phyloP scores from a whole-genome alignment of 768 basidiomycete species.

The Tephrocybe sp. region DNA sequence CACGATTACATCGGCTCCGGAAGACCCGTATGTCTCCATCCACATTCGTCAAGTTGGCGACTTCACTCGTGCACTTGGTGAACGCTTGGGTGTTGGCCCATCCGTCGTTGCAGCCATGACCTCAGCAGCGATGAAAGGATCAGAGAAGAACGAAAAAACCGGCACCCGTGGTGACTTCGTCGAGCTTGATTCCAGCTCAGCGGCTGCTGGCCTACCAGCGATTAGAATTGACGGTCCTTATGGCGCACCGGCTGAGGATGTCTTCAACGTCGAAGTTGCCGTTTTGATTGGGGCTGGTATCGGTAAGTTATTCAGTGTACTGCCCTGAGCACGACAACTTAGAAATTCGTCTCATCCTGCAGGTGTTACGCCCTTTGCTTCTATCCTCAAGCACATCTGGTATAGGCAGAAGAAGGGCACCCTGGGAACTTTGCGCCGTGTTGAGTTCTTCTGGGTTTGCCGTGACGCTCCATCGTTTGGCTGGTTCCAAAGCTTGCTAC shows the following conservation, averaged over 20 bases:
- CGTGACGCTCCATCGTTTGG: constrained; percentile 96
- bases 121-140: constrained; percentile 72
- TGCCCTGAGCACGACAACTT: background rate
- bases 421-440: constrained; percentile 79
- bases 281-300: constrained; percentile 94
- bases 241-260: constrained; percentile 91
- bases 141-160: constrained; percentile 57
- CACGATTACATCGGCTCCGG: constrained; percentile 93
- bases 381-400: constrained; percentile 95
- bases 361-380: constrained; percentile 94
- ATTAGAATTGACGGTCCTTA: constrained; percentile 90
- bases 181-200: constrained; percentile 60
- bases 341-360: constrained; percentile 8
- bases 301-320: constrained; percentile 43
- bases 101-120: constrained; percentile 79
- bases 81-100: constrained; percentile 81
- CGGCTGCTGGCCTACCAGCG: constrained; percentile 57
- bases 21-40: constrained; percentile 89
- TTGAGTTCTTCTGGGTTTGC: constrained; percentile 95
- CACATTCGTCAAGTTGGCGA: constrained; percentile 95
- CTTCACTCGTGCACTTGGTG: constrained; percentile 81
- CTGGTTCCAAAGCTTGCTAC: constrained; percentile 91
- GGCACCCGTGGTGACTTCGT: constrained; percentile 75
- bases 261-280: constrained; percentile 83
- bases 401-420: constrained; percentile 81